Evolutionary conservation across 2,329 filamentous ascomycete genomes (phyloP), one percentile per base, ranked within the genome.

Genomic region (Fusarium subglutinans): DNA sequence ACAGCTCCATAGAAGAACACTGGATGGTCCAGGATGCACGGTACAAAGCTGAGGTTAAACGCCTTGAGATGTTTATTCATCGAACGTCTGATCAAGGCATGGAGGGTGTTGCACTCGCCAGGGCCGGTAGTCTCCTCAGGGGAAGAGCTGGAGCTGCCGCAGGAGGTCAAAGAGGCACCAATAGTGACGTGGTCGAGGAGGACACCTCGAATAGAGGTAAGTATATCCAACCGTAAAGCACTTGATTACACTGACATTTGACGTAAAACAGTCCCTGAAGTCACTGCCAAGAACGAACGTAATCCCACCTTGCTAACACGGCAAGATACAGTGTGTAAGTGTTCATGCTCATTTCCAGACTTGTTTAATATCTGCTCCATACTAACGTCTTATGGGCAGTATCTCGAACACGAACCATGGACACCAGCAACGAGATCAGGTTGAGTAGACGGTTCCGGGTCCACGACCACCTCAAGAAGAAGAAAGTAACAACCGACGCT

Each of bases 81-180:
- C 56, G 30, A 80, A 85, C 75, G 80, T 87, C 77, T 80, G 82
- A 72, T 70, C 80, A 82, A 33, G 84, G 85, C 7, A 78, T 87
- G 38, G 84, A 84, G 63, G 83, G 83, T n/a, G 86, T 87, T 6
- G 78, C 82, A 2, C 67, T 87, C 30, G 84, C 84, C 18, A 81
- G 85, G 48, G 81, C 83, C 9, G 81, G 81, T 20, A 87, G 84
- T 47, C 72, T 87, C 20, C 63, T 80, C n/a, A 74, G 74, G 37
- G 51, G 59, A 40, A 64, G 37, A 26, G 28, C 58, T 50, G 35
- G 33, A 43, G 51, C 30, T 48, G 35, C 26, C n/a, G 22, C 35
- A 40, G 35, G 33, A 37, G 55, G 47, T 7, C 24, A 20, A 62
- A 56, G 18, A 4, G 22, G 44, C 15, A 30, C 20, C 15, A 35